Evolutionary conservation across 23 red algal genomes (phyloP), one percentile per base, ranked within the genome.

Genomic region (Agarophyton chilense): DNA sequence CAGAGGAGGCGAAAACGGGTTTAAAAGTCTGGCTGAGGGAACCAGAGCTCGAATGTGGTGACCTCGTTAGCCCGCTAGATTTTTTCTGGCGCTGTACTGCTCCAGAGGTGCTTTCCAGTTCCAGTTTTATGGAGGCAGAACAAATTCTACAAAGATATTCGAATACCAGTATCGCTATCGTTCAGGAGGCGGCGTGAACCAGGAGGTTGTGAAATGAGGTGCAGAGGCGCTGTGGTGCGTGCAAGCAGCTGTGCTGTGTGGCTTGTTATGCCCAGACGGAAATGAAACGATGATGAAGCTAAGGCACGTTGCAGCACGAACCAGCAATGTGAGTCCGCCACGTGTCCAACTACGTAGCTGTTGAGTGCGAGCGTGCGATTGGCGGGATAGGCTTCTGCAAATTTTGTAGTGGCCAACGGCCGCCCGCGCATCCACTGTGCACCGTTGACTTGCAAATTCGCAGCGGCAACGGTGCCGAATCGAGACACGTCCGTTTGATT

Each of bases 321-420:
- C 68, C 68, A 74, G 68, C 68, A 74, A 49, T 74, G 68, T 74
- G 68, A 21, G 41, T 74, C 21, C 40, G 40, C 40, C 68, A 74
- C 68, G 68, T 74, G 38, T 25, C 68, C 68, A 74, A 1, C 68
- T n/a, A n/a, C 24, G n/a, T 74, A 1, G 40, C 16, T 47, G 41
- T 74, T 74, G 19, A 74, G 68, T 74, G 68, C 68, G 39, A 7
- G 2, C 10, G 40, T 11, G 40, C 24, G 40, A 74, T 74, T 74
- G 68, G 68, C 68, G 33, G 21, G 6, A 21, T 43, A 2, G 3
- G 2, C 68, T 14, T 0, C 4, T 49, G 38, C 40, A 43, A 74
- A 47, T 42, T 49, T 49, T 74, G 68, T 1, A 47, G 2, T 19
- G 40, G 41, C 40, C 40, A 74, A 74, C 68, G 68, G 68, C 47